A percentile compares a stretch with the other conserved stretches of the same genome.
Conservation (phyloP, 106 monocot genomes). For the Amphibolis antarctica region DNA sequence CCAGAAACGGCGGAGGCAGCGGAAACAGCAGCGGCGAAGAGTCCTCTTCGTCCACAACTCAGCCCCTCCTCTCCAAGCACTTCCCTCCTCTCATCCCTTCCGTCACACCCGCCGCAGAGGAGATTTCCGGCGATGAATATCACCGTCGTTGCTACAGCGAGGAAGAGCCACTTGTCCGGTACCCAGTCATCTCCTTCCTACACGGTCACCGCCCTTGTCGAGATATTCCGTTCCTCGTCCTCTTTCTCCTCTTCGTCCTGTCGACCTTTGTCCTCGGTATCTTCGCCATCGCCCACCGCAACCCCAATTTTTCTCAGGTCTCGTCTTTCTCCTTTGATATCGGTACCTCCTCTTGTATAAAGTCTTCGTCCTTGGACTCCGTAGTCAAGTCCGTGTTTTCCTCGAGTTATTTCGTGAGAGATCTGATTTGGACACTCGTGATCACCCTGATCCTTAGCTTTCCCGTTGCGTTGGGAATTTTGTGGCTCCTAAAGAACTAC, state of each 20-base stretch:
- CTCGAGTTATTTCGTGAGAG: conserved; percentile 16
- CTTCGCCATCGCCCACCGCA: conserved; percentile 37
- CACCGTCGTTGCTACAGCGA: conserved; percentile 1
- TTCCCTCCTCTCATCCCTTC: neutral
- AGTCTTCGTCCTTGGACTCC: neutral
- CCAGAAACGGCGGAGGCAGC: neutral
- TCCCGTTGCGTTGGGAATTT: conserved; percentile 35
- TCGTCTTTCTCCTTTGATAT: conserved; percentile 30
- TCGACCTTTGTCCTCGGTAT: conserved; percentile 39
- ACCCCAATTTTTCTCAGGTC: conserved; percentile 27
- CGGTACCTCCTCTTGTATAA: conserved; percentile 17
- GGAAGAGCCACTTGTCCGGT: conserved; percentile 9
- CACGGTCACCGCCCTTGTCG: conserved; percentile 49
- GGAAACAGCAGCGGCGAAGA: conserved; percentile 1
- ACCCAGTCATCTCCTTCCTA: conserved; percentile 53
- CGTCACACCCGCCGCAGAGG: neutral
- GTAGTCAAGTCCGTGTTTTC: conserved; percentile 1
- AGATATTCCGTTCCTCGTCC: conserved; percentile 45
- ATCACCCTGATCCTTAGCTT: conserved; percentile 37
- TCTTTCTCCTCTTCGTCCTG: conserved; percentile 52
- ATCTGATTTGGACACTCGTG: conserved; percentile 51
- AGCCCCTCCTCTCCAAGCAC: neutral
- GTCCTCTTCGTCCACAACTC: neutral
- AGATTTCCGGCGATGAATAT: neutral
- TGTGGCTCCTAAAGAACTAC: conserved; percentile 43